Percentiles rank a stretch among this genome's conserved stretches.
These are phyloP conservation scores for Pseudogymnoascus destructans DNA, from an alignment of 2,329 filamentous ascomycete species.

Conservation along the genomic window DNA sequence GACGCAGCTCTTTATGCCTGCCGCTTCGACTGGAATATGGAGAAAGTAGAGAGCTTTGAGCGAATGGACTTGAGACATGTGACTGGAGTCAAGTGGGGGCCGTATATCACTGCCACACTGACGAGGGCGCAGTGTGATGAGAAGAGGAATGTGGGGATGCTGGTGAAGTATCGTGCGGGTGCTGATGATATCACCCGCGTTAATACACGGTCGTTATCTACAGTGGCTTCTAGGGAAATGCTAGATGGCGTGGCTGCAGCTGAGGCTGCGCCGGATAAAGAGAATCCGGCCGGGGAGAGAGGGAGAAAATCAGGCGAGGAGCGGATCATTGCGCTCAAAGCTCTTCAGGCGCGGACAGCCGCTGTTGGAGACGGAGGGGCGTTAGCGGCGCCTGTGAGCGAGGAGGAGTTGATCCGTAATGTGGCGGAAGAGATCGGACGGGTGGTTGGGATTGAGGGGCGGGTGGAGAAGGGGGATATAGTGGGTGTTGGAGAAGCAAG, in stretches of 20 bases:
- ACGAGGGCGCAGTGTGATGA: constrained; percentile 66
- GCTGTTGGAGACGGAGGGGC: constrained; percentile 22
- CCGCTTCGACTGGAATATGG: constrained; percentile 85
- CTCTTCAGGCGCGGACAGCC: constrained; percentile 36
- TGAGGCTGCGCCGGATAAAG: neutral
- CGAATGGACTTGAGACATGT: constrained; percentile 67
- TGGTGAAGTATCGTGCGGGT: constrained; percentile 62
- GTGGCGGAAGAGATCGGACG: constrained; percentile 69
- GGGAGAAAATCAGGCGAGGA: constrained; percentile 17
- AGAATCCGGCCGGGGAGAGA: neutral
- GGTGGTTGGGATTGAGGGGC: constrained; percentile 34
- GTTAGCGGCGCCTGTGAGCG: constrained; percentile 24
- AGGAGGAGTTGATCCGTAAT: constrained; percentile 35
- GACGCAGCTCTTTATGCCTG: constrained; percentile 78
- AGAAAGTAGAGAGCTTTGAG: constrained; percentile 90
- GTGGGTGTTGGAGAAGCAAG: constrained; percentile 76
- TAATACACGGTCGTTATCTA: constrained; percentile 73
- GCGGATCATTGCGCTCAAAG: constrained; percentile 41
- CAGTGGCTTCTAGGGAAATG: constrained; percentile 26
- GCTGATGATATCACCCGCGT: constrained; percentile 60
- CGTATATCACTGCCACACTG: constrained; percentile 82
- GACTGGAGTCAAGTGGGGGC: constrained; percentile 59
- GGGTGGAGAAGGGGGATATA: constrained; percentile 51
- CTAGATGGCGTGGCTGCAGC: constrained; percentile 14
- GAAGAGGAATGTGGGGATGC: constrained; percentile 67